Evolutionary conservation across 2,329 filamentous ascomycete genomes (phyloP).

Genomic region (Leptographium galeiforme): DNA sequence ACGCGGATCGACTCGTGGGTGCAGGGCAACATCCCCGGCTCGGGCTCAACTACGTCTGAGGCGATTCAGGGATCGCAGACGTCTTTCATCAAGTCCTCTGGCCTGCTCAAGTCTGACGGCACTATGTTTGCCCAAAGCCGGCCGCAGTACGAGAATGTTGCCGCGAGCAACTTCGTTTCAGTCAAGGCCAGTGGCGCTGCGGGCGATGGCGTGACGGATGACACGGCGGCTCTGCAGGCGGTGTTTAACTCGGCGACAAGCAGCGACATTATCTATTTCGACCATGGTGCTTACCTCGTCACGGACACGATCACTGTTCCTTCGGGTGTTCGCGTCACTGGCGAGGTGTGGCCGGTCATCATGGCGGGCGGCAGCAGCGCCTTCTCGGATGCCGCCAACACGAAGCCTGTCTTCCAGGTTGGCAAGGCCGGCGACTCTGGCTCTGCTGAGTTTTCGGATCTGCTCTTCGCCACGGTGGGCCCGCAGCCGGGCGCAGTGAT

Average conservation of each 20-base stretch:
- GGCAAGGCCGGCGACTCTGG: constrained; percentile 66
- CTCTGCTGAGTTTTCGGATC: constrained; percentile 73
- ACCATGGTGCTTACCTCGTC: constrained; percentile 61
- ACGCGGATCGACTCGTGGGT: constrained; percentile 57
- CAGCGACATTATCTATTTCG: constrained; percentile 59
- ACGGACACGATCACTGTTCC: constrained; percentile 58
- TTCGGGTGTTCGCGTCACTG: constrained; percentile 73
- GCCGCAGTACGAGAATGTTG: constrained; percentile 67
- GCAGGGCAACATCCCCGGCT: constrained; percentile 54
- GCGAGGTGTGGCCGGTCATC: constrained; percentile 83
- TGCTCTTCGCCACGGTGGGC: constrained; percentile 75
- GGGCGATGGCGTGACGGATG: constrained; percentile 78
- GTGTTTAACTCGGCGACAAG: constrained; percentile 54
- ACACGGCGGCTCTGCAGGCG: constrained; percentile 72
- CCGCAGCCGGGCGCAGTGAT: constrained; percentile 77
- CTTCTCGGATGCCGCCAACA: constrained; percentile 64
- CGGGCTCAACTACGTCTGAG: constrained; percentile 24
- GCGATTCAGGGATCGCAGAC: constrained; percentile 46
- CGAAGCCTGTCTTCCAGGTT: constrained; percentile 74
- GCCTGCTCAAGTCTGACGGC: constrained; percentile 50
- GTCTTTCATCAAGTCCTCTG: constrained; percentile 48
- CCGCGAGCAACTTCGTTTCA: constrained; percentile 61
- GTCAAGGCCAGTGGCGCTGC: constrained; percentile 72
- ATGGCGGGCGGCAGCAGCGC: constrained; percentile 60
- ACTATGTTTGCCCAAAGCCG: constrained; percentile 72